These are phyloP conservation scores for Pseudogymnoascus sp. DNA, from an alignment of 2,329 filamentous ascomycete species.

Conservation along the genomic window DNA sequence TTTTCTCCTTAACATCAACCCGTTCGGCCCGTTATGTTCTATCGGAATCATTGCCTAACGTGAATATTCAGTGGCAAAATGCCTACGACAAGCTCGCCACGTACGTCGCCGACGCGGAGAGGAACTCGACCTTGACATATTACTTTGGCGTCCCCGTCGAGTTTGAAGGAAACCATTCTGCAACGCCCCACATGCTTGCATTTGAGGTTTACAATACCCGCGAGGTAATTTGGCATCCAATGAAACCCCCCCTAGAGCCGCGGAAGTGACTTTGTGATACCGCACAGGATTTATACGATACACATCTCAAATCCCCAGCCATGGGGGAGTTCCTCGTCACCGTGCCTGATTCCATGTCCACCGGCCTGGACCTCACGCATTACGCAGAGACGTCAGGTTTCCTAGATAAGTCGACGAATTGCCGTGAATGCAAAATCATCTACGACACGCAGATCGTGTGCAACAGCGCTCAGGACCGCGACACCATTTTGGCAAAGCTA, in stretches of 20 bases:
- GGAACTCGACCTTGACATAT: slow-evolving; percentile 33
- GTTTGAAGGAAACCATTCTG: slow-evolving; percentile 27
- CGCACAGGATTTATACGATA: slow-evolving; percentile 28
- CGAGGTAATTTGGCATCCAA: slow-evolving; percentile 12
- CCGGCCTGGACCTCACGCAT: slow-evolving; percentile 31
- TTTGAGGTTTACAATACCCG: slow-evolving; percentile 31
- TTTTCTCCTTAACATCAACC: neutral
- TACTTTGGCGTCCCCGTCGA: slow-evolving; percentile 38
- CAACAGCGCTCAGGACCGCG: too few species aligned
- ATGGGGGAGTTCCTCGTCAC: slow-evolving; percentile 28
- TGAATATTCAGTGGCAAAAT: slow-evolving; percentile 32
- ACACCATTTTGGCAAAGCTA: slow-evolving; percentile 17
- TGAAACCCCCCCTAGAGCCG: too few species aligned
- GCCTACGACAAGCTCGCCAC: slow-evolving; percentile 34
- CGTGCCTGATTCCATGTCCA: slow-evolving; percentile 27
- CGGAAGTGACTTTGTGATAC: too few species aligned
- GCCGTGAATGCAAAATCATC: slow-evolving; percentile 17
- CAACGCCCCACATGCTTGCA: slow-evolving; percentile 31
- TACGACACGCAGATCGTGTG: too few species aligned
- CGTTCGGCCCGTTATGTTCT: neutral
- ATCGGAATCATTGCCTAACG: neutral
- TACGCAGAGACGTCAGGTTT: slow-evolving; percentile 28
- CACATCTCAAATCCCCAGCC: slow-evolving; percentile 28
- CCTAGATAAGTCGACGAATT: slow-evolving; percentile 23
- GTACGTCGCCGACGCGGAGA: slow-evolving; percentile 31